phyloP scores from a whole-genome alignment of 257 asterid genomes.

The Primulina huaijiensis region DNA sequence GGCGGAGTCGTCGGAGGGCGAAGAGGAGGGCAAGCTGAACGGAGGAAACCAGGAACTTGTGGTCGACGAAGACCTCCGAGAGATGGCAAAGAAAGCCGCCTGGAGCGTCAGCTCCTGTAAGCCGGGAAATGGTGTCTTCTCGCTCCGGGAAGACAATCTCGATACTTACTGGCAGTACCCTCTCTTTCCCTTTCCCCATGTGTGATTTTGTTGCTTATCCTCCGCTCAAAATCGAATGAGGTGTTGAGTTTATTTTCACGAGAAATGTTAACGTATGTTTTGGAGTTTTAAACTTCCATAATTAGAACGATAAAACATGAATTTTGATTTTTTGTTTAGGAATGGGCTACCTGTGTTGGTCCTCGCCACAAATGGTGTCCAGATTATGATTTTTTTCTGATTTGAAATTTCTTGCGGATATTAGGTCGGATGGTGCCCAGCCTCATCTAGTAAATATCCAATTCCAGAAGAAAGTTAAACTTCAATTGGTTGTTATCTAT shows the following conservation, averaged over 20 bases:
- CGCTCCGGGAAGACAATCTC: slow-evolving; percentile 84
- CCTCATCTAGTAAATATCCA: slow-evolving; percentile 94
- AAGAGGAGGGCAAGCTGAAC: slow-evolving; percentile 78
- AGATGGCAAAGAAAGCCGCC: slow-evolving; percentile 90
- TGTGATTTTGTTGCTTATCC: not conserved
- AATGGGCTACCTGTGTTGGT: not conserved
- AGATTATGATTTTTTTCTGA: not conserved
- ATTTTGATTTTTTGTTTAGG: not conserved
- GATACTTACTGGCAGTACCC: slow-evolving; percentile 91
- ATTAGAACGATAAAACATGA: too few relatives aligned
- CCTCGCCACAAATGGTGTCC: not conserved
- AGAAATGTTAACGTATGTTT: not conserved
- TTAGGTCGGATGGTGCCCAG: slow-evolving; percentile 94
- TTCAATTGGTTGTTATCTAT: slow-evolving; percentile 70
- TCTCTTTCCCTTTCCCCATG: not conserved
- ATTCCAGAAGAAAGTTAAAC: slow-evolving; percentile 90
- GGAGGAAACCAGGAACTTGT: slow-evolving; percentile 63
- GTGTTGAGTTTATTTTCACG: not conserved
- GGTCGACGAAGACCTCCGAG: slow-evolving; percentile 79
- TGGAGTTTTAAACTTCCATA: not conserved
- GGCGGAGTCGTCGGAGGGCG: slow-evolving; percentile 91
- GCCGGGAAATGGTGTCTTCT: slow-evolving; percentile 81
- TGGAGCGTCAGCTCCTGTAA: slow-evolving; percentile 98
- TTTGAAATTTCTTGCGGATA: slow-evolving; percentile 14
- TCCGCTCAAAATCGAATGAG: not conserved